Evolutionary conservation across 2,329 filamentous ascomycete genomes (phyloP).

Genomic region (Pseudocercospora fijiensis): DNA sequence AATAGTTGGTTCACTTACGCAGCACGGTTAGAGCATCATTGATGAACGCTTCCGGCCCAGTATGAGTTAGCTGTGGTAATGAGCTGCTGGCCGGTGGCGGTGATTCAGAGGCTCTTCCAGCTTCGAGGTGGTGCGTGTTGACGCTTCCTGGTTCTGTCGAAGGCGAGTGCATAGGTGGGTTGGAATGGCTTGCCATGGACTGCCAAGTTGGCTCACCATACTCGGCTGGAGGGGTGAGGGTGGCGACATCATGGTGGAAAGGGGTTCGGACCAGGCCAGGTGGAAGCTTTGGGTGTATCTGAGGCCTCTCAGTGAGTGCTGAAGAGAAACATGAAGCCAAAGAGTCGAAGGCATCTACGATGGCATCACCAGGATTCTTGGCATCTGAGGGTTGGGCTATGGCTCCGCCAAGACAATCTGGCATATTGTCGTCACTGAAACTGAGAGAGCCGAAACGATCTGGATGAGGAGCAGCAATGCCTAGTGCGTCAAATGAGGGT

Average conservation of each 20-base stretch:
- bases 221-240: conserved; percentile 49
- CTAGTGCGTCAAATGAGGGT: conserved; percentile 55
- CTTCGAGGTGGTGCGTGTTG: conserved; percentile 8
- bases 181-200: conserved; percentile 39
- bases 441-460: conserved; percentile 37
- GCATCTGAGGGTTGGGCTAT: conserved; percentile 1
- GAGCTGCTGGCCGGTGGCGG: conserved; percentile 2
- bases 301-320: conserved; percentile 4
- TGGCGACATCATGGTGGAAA: conserved; percentile 41
- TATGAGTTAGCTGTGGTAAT: not conserved
- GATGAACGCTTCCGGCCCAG: conserved; percentile 28
- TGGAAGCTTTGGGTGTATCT: conserved; percentile 13
- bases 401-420: conserved; percentile 2
- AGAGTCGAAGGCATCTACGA: conserved; percentile 19
- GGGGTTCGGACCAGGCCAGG: conserved; percentile 34
- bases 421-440: conserved; percentile 23
- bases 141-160: conserved; percentile 39
- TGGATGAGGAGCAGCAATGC: conserved; percentile 51
- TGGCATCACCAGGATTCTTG: conserved; percentile 7
- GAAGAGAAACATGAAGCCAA: conserved; percentile 10
- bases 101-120: not conserved
- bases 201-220: conserved; percentile 43
- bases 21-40: conserved; percentile 32
- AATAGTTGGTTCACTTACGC: conserved; percentile 26
- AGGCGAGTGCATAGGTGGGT: conserved; percentile 43